Evolutionary conservation across 108 stramenopile species (phyloP), one percentile per base, ranked within the genome.

Genomic region (Cyclotella choctawhatcheeana): DNA sequence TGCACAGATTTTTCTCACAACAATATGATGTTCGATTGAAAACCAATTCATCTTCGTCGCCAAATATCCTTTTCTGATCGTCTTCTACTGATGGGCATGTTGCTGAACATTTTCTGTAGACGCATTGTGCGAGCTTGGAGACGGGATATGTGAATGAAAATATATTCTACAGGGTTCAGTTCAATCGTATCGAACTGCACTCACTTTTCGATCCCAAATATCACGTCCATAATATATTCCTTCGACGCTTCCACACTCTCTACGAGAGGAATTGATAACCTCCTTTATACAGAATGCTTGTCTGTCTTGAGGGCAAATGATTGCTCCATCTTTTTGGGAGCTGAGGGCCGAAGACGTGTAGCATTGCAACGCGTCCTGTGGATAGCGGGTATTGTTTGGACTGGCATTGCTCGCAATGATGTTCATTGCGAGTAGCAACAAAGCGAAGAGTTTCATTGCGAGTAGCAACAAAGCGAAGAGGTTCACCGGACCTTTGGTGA

Each of bases 21-120:
- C 77, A 78, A 29, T 59, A 78, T 14, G 77, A 65, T 32, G 69
- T 78, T 44, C 77, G 16, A 44, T 65, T 65, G 63, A 71, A 78
- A 21, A 18, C 22, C 6, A 34, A 60, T 13, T 18, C 25, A 1
- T 60, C 37, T 16, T 58, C 63, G 17, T 56, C 74, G 3, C 34
- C 58, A 48, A 77, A 77, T 14, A 48, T 18, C 40, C 76, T 58
- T 29, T 6, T n/a, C 30, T 51, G 54, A 40, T 76, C 75, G 17
- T 76, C 52, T 31, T 47, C 76, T 8, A 30, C 31, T 0, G 76
- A 47, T 5, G 77, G 69, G 20, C 77, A 78, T 21, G n/a, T 48
- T 0, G 18, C 29, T 13, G 50, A 45, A 53, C 77, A 78, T 40
- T 78, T 78, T 47, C 77, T 52, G 33, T 71, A 78, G 6, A 78